A percentile compares a stretch with the other conserved stretches of the same genome.
Conservation (phyloP, 176 grass and related monocot genomes). For the Ensete glaucum region DNA sequence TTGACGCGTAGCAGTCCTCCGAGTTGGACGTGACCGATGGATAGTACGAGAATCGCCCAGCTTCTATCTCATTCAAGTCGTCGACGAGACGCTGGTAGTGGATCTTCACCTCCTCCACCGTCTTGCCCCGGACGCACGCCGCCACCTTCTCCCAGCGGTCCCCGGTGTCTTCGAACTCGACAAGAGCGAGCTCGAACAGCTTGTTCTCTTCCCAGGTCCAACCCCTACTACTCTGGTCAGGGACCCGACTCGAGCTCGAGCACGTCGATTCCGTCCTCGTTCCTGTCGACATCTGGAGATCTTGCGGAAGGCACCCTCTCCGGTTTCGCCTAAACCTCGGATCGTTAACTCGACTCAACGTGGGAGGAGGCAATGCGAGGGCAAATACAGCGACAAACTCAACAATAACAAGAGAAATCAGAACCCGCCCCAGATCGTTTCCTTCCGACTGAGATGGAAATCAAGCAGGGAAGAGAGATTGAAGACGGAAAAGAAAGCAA, state of each 20-base stretch:
- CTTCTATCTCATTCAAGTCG: constrained; percentile 6
- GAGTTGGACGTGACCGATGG: neutral
- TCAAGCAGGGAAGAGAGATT: too few relatives aligned
- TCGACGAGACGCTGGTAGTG: constrained; percentile 4
- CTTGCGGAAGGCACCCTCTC: too few relatives aligned
- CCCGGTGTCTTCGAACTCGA: neutral
- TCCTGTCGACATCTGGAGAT: neutral
- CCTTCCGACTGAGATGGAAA: too few relatives aligned
- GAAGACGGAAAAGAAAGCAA: too few relatives aligned
- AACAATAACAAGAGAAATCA: too few relatives aligned
- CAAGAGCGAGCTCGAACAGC: constrained; percentile 11
- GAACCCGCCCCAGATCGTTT: too few relatives aligned
- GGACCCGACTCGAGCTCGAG: neutral
- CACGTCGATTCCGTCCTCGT: neutral
- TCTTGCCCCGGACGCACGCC: constrained; percentile 9
- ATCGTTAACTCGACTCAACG: too few relatives aligned
- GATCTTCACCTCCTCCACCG: neutral
- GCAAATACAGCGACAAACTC: too few relatives aligned
- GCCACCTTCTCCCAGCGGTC: constrained; percentile 20
- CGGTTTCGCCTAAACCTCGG: too few relatives aligned
- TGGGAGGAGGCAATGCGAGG: too few relatives aligned
- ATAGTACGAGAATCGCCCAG: neutral
- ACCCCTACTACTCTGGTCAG: neutral
- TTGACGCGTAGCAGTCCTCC: neutral
- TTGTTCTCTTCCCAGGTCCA: constrained; percentile 21